Evolutionary conservation across 345 rosid genomes (phyloP).

Genomic region (Acer negundo): DNA sequence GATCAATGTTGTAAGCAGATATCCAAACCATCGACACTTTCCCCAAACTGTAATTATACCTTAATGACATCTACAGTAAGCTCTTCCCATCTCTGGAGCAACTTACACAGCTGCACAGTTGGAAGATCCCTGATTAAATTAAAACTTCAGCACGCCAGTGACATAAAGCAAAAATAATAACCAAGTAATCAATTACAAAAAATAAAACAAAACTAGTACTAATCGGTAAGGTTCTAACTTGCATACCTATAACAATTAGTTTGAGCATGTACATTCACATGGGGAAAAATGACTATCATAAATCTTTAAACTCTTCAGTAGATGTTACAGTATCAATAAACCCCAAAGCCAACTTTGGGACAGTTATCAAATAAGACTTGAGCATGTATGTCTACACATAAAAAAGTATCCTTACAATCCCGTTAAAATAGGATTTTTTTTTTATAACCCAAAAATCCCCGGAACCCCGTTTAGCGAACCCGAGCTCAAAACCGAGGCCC

Average conservation of each 20-base stretch:
- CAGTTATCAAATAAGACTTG: not conserved
- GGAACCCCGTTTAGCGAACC: too few relatives aligned
- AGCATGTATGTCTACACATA: not conserved
- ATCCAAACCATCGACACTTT: not conserved
- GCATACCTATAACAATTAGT: not conserved
- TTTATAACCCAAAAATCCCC: too few relatives aligned
- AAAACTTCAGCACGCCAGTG: constrained; percentile 27
- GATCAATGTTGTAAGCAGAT: not conserved
- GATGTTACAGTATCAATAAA: not conserved
- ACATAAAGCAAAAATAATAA: not conserved
- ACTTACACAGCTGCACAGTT: constrained; percentile 39
- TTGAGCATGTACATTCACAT: not conserved
- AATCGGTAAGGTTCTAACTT: not conserved
- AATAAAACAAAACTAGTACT: not conserved
- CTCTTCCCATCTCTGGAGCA: constrained; percentile 73
- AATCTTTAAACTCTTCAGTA: not conserved
- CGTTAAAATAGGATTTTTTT: not conserved
- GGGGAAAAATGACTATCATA: not conserved
- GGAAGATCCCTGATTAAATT: constrained; percentile 73
- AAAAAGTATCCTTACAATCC: not conserved
- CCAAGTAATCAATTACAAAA: not conserved
- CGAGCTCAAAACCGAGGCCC: too few relatives aligned
- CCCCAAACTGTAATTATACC: constrained; percentile 45
- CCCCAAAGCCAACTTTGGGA: not conserved
- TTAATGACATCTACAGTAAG: constrained; percentile 47